Evolutionary conservation across 495 filamentous ascomycete genomes (phyloP), one percentile per base, ranked within the genome.

Genomic region (Penicillium daleae): DNA sequence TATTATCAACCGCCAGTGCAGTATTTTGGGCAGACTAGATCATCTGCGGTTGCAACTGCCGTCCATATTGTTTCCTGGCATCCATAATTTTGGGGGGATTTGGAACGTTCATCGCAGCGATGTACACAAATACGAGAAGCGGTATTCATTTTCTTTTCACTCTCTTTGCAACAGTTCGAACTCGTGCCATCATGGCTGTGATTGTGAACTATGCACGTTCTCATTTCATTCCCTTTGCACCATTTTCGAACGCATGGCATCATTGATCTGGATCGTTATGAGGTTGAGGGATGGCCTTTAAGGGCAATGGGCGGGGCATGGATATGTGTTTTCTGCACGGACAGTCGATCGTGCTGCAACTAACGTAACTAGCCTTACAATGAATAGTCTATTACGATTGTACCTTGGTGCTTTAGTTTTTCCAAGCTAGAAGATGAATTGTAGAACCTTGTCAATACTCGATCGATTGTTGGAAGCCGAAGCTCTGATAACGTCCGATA

Each of bases 11-110:
- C n/a, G n/a, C n/a, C n/a, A n/a, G n/a, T n/a, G n/a, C n/a, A n/a
- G n/a, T n/a, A n/a, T n/a, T n/a, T n/a, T n/a, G n/a, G 2, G 53
- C 33, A 13, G 63, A 69, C 42, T 76, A 68, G 55, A 55, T 12
- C 21, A 37, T 32, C 27, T 32, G 22, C 50, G n/a, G n/a, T n/a
- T n/a, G n/a, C n/a, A n/a, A n/a, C n/a, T n/a, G n/a, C n/a, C n/a
- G n/a, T n/a, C n/a, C n/a, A n/a, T n/a, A n/a, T n/a, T n/a, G n/a
- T n/a, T n/a, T n/a, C n/a, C n/a, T n/a, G n/a, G n/a, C n/a, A n/a
- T n/a, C n/a, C n/a, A n/a, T n/a, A n/a, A n/a, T n/a, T n/a, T n/a
- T n/a, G n/a, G n/a, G n/a, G n/a, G n/a, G n/a, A n/a, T n/a, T n/a
- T n/a, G n/a, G n/a, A n/a, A n/a, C n/a, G n/a, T n/a, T n/a, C n/a